These are phyloP conservation scores for Corymbia maculata DNA, from an alignment of 345 rosid species.

Conservation along the genomic window DNA sequence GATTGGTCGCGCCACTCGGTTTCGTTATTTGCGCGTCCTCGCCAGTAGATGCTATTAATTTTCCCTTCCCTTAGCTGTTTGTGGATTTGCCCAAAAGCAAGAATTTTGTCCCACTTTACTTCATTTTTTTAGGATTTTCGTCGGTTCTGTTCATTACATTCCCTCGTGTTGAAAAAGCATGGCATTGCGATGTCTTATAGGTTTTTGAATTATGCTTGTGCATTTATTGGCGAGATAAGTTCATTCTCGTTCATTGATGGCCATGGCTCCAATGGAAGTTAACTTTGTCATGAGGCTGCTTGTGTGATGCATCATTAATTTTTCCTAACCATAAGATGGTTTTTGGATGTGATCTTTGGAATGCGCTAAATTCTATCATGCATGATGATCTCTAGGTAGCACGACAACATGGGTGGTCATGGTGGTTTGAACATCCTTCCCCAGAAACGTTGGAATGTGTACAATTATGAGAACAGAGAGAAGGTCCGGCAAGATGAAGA, in stretches of 20 bases:
- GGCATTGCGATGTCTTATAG: neutral
- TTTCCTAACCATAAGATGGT: neutral
- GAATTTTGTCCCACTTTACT: neutral
- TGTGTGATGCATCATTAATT: neutral
- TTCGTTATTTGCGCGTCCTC: neutral
- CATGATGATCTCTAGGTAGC: neutral
- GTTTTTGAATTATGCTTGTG: neutral
- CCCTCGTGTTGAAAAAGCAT: neutral
- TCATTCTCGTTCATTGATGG: neutral
- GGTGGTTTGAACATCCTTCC: constrained; percentile 94
- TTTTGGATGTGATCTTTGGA: neutral
- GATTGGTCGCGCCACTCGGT: neutral
- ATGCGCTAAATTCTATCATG: neutral
- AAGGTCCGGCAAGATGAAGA: constrained; percentile 82
- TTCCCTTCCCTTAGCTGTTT: neutral
- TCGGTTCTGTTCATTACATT: neutral
- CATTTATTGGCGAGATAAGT: neutral
- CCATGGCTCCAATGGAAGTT: neutral
- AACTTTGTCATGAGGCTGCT: neutral
- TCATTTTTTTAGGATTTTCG: neutral
- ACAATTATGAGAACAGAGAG: constrained; percentile 76
- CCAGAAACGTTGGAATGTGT: constrained; percentile 92
- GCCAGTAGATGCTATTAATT: neutral
- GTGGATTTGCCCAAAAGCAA: neutral
- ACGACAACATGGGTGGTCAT: constrained; percentile 73